Conservation (phyloP, 2,329 filamentous ascomycete species). For the Talaromyces sp. region DNA sequence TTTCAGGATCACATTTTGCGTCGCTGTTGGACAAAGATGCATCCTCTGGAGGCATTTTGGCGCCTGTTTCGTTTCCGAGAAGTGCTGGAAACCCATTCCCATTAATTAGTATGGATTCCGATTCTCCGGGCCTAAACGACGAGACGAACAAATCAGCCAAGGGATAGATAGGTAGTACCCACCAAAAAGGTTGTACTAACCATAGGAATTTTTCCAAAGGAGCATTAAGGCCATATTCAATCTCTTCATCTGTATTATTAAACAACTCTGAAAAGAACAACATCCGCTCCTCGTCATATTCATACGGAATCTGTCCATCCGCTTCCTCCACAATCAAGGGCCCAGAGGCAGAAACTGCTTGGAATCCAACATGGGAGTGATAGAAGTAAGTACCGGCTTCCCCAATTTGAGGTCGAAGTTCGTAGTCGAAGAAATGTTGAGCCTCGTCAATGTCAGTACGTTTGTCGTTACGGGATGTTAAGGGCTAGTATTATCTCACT, state of each 20-base stretch:
- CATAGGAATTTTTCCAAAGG: background rate
- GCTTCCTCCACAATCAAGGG: conserved; percentile 57
- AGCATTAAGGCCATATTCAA: conserved; percentile 52
- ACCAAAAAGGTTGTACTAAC: background rate
- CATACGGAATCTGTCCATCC: conserved; percentile 51
- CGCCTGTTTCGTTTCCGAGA: conserved; percentile 24
- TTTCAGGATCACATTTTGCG: conserved; percentile 44
- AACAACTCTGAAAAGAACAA: conserved; percentile 60
- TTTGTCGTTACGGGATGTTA: background rate
- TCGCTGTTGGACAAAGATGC: background rate
- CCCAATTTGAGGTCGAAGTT: conserved; percentile 54
- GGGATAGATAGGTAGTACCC: background rate
- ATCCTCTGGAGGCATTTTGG: background rate
- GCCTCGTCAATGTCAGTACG: background rate
- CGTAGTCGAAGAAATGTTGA: conserved; percentile 65
- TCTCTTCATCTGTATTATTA: conserved; percentile 51
- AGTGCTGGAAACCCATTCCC: conserved; percentile 50
- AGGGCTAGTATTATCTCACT: conserved; percentile 32
- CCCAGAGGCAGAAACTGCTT: conserved; percentile 59
- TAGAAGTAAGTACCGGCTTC: conserved; percentile 67
- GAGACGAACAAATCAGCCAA: background rate
- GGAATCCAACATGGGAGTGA: conserved; percentile 65
- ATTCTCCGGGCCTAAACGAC: conserved; percentile 57
- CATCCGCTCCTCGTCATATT: conserved; percentile 62
- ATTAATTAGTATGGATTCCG: conserved; percentile 58